Base-by-base conservation (phyloP, 1,284 basidiomycete species). In the Ganoderma lucidum region DNA sequence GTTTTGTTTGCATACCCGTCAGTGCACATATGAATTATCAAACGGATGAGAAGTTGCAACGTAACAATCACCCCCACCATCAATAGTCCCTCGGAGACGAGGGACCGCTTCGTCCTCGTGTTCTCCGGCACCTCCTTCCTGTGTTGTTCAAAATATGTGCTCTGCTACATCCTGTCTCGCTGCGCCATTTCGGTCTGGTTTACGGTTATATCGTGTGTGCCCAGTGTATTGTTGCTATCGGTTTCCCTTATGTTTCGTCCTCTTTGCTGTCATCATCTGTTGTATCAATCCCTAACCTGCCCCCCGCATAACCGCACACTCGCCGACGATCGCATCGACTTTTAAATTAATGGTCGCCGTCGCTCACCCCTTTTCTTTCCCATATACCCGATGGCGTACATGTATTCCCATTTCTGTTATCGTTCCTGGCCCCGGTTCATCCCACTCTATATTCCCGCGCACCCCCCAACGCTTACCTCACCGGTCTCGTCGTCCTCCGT, bases 181-280 rank as follows among this genome's bases (percentile, higher is more conserved):
- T 2, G 19, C 32, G 65, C 30, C 35, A 39, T 12, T 28, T 35
- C 5, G 15, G 30, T 28, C 5, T 35, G 53, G 14, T 9, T 32
- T 30, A 56, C 32, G 30, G 53, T 56, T 28, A n/a, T 39, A 39
- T 37, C 39, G 9, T 66, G 39, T 66, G 39, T 44, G 51, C 51
- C 53, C n/a, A 28, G 6, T 67, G 61, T 66, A 66, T 44, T n/a
- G 41, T 63, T 53, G 66, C 62, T 67, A 48, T 66, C 65, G 35
- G 30, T 55, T 37, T 23, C 42, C 23, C 30, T 39, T 12, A 41
- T 67, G 62, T 67, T 53, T 19, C 39, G 42, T 67, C 55, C 41
- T 42, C n/a, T 41, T 67, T 53, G 66, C 62, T 64, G 56, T 67
- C 39, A 61, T 67, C 35, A 42, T 32, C 30, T 67, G 66, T 67